A percentile compares a stretch with the other conserved stretches of the same genome.
phyloP scores from a whole-genome alignment of 2,329 filamentous ascomycete genomes.

The Paraphoma sp. region DNA sequence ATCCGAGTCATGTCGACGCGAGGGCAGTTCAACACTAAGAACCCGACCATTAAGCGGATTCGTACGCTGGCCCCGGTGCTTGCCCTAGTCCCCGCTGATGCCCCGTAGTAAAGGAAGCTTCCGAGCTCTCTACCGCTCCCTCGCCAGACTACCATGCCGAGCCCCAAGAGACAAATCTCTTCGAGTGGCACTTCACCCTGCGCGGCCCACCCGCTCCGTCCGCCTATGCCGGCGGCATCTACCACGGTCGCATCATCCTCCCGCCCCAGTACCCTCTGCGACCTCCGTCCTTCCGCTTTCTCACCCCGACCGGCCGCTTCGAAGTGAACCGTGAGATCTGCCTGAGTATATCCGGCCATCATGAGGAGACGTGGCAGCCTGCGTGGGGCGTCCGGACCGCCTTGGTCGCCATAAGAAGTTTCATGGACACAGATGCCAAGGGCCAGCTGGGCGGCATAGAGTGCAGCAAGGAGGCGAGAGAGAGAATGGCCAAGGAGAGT shows the following conservation, averaged over 20 bases:
- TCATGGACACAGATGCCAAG: conserved; percentile 89
- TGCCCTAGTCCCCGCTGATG: conserved; percentile 21
- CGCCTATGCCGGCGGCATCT: conserved; percentile 80
- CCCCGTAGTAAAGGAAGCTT: conserved; percentile 80
- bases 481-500: conserved; percentile 72
- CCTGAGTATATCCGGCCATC: conserved; percentile 89
- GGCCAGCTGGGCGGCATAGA: conserved; percentile 93
- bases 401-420: conserved; percentile 77
- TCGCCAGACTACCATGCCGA: conserved; percentile 85
- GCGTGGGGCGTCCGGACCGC: conserved; percentile 96
- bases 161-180: conserved; percentile 87
- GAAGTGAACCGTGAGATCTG: conserved; percentile 98
- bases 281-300: conserved; percentile 93
- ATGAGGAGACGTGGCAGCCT: conserved; percentile 98
- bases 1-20: conserved; percentile 46
- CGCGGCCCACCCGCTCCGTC: conserved; percentile 81
- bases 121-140: conserved; percentile 80
- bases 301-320: conserved; percentile 89
- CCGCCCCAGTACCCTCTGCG: conserved; percentile 89
- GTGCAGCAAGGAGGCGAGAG: conserved; percentile 67
- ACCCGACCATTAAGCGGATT: conserved; percentile 84
- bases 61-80: conserved; percentile 57
- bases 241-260: conserved; percentile 93
- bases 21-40: conserved; percentile 72
- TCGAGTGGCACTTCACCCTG: conserved; percentile 99